Percentiles rank a stretch among this genome's conserved stretches.
Conservation (phyloP, 768 basidiomycete genomes). For the Naganishia kalamii region DNA sequence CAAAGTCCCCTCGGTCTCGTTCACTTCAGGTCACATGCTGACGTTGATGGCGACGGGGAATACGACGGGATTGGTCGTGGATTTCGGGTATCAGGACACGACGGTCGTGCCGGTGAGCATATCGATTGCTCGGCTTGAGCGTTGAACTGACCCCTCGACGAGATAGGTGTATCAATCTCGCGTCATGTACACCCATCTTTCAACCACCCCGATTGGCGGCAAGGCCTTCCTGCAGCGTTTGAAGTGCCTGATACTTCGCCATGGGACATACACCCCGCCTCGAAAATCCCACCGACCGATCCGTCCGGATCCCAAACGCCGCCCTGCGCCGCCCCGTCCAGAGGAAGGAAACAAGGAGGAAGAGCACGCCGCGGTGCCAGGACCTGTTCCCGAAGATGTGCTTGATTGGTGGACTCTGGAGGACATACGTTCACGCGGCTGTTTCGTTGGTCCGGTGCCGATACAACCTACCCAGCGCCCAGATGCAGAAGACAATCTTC, state of each 20-base stretch:
- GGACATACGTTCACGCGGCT: constrained; percentile 80
- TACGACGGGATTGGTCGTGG: constrained; percentile 87
- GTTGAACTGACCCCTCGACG: not conserved
- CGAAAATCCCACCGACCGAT: not conserved
- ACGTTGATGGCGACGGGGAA: constrained; percentile 77
- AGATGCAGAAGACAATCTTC: not conserved
- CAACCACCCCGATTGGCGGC: constrained; percentile 82
- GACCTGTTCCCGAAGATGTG: not conserved
- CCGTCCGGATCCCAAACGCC: constrained; percentile 3
- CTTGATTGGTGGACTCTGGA: constrained; percentile 56
- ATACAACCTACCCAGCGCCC: constrained; percentile 27
- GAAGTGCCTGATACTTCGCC: constrained; percentile 70
- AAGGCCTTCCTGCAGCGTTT: constrained; percentile 70
- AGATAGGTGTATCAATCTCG: constrained; percentile 20
- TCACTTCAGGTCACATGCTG: constrained; percentile 79
- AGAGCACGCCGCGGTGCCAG: not conserved
- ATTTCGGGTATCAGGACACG: constrained; percentile 87
- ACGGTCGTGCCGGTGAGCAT: constrained; percentile 71
- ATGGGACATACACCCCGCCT: constrained; percentile 69
- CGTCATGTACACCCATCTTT: constrained; percentile 8
- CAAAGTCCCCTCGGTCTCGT: constrained; percentile 89
- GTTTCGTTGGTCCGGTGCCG: constrained; percentile 67
- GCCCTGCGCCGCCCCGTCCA: not conserved
- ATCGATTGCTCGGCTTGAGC: not conserved
- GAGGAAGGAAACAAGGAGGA: not conserved